These are phyloP conservation scores for Globisporangium sylvaticum DNA, from an alignment of 352 stramenopile species.

Conservation along the genomic window DNA sequence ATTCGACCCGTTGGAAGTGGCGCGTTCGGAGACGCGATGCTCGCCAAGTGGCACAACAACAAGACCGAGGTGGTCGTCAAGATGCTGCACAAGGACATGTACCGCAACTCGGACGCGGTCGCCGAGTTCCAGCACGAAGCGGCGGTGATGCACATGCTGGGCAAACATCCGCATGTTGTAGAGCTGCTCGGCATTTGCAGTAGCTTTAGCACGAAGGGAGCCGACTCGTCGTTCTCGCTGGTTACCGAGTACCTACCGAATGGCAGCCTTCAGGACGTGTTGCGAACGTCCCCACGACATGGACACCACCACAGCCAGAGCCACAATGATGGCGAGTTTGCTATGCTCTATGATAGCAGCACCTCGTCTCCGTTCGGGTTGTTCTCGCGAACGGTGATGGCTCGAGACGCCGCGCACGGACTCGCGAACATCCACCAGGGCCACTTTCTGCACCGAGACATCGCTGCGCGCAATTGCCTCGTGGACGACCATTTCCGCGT, in stretches of 20 bases:
- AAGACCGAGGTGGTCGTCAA: conserved; percentile 64
- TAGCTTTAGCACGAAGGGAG: neutral
- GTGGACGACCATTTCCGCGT: conserved; percentile 59
- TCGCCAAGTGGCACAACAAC: conserved; percentile 49
- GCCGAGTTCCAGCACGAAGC: conserved; percentile 66
- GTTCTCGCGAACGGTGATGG: conserved; percentile 64
- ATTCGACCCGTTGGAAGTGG: conserved; percentile 58
- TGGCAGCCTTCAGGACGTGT: conserved; percentile 54
- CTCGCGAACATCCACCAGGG: conserved; percentile 63
- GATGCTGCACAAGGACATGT: conserved; percentile 42
- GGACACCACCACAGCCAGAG: neutral
- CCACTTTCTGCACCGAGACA: conserved; percentile 60
- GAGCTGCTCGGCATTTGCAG: conserved; percentile 46
- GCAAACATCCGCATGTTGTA: conserved; percentile 69
- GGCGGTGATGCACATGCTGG: conserved; percentile 68
- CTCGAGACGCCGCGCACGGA: conserved; percentile 58
- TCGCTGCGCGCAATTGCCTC: conserved; percentile 66
- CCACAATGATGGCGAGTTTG: neutral
- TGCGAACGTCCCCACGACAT: conserved; percentile 3
- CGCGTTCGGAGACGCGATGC: conserved; percentile 62
- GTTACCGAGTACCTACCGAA: conserved; percentile 72
- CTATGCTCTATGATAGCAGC: conserved; percentile 9
- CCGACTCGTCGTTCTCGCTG: conserved; percentile 26
- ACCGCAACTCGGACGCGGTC: conserved; percentile 35
- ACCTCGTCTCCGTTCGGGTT: conserved; percentile 24